Conservation (phyloP, 352 stramenopile species). For the Phytopythium mirpurense region DNA sequence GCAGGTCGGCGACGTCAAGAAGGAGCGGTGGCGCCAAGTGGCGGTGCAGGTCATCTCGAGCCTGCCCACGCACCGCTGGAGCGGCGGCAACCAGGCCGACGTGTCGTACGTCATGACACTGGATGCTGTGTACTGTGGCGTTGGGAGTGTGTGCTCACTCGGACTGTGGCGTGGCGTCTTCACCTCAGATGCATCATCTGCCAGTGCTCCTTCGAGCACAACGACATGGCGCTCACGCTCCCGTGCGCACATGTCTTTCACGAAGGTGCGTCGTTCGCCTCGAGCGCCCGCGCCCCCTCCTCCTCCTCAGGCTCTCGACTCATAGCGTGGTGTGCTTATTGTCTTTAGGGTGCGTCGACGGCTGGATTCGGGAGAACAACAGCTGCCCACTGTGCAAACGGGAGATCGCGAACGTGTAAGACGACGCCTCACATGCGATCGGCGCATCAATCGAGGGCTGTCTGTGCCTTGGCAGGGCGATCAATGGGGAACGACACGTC, state of each 20-base stretch:
- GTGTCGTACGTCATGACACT: slow-evolving; percentile 39
- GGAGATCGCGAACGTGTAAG: slow-evolving; percentile 41
- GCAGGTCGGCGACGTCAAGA: slow-evolving; percentile 67
- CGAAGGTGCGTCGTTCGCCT: slow-evolving; percentile 59
- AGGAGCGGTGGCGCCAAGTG: slow-evolving; percentile 61
- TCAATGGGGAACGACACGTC: background rate
- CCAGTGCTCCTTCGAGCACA: slow-evolving; percentile 52
- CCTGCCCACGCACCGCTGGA: slow-evolving; percentile 62
- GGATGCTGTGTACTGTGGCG: background rate
- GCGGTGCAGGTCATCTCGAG: slow-evolving; percentile 58
- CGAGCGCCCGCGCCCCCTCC: too few species aligned
- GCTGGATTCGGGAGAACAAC: slow-evolving; percentile 76
- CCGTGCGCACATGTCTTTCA: slow-evolving; percentile 77
- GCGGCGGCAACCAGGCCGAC: slow-evolving; percentile 25
- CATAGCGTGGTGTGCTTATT: too few species aligned
- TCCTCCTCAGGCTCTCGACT: too few species aligned
- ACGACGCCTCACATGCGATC: too few species aligned
- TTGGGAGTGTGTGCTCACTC: slow-evolving; percentile 3
- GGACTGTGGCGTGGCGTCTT: background rate
- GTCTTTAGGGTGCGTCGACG: slow-evolving; percentile 67
- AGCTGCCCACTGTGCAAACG: slow-evolving; percentile 72
- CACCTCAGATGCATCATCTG: slow-evolving; percentile 59
- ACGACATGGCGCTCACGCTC: slow-evolving; percentile 58
- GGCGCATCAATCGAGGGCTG: too few species aligned
- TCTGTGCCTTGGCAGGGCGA: background rate